A percentile compares a stretch with the other conserved stretches of the same genome.
Conservation (phyloP, 495 filamentous ascomycete genomes). For the Pseudoneurospora amorphoporcata region DNA sequence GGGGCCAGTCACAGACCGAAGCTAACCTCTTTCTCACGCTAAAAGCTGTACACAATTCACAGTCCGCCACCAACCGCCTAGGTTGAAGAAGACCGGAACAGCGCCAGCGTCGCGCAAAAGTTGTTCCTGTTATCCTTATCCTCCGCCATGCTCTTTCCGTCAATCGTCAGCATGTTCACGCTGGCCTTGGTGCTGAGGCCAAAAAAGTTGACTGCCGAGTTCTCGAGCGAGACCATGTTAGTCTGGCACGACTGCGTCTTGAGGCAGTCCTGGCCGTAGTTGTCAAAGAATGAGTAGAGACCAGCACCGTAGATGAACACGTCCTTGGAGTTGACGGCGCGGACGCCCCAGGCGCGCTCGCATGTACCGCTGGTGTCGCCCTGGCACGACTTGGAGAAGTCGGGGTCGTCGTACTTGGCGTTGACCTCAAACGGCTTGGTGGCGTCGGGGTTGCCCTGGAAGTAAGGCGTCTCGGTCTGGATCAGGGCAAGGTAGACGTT, state of each 20-base stretch:
- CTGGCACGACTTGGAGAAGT: slow-evolving; percentile 54
- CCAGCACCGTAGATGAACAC: slow-evolving; percentile 69
- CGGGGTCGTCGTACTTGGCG: slow-evolving; percentile 58
- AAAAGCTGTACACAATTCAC: background rate
- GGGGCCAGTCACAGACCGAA: background rate
- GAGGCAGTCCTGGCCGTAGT: slow-evolving; percentile 73
- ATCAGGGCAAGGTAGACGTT: slow-evolving; percentile 80
- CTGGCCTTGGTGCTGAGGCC: slow-evolving; percentile 80
- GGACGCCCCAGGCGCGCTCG: slow-evolving; percentile 77
- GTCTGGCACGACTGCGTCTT: slow-evolving; percentile 67
- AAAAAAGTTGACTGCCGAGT: slow-evolving; percentile 56
- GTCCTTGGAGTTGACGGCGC: slow-evolving; percentile 57
- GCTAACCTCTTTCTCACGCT: background rate
- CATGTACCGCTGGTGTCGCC: slow-evolving; percentile 51
- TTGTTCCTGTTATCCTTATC: slow-evolving; percentile 58
- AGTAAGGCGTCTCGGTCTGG: slow-evolving; percentile 90
- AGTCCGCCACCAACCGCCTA: background rate
- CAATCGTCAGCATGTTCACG: slow-evolving; percentile 70
- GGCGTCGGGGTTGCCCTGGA: slow-evolving; percentile 74
- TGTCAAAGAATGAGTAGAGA: slow-evolving; percentile 80
- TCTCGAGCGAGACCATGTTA: slow-evolving; percentile 79
- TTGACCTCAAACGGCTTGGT: slow-evolving; percentile 56
- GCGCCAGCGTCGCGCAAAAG: slow-evolving; percentile 66
- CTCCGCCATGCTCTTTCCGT: slow-evolving; percentile 44
- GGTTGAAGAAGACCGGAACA: slow-evolving; percentile 29